These are phyloP conservation scores for Trypanosoma brucei DNA, from an alignment of 208 protist genomes.

Conservation along the genomic window DNA sequence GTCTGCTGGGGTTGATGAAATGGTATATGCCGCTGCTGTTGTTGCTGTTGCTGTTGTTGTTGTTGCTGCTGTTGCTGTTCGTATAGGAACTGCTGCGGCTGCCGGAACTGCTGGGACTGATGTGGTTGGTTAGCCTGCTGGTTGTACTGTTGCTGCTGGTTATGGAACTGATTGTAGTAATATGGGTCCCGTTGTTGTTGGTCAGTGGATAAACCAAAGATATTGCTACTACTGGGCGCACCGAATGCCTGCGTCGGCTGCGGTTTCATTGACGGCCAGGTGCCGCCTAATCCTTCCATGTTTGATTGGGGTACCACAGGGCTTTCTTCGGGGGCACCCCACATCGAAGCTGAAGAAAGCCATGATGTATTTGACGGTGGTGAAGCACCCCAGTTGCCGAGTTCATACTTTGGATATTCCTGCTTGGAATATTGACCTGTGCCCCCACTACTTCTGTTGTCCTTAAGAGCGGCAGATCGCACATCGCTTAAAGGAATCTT, in stretches of 20 bases:
- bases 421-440: background rate
- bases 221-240: background rate
- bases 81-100: conserved; percentile 14
- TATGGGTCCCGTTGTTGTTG: conserved; percentile 7
- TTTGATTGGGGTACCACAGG: background rate
- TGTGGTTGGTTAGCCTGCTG: background rate
- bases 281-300: background rate
- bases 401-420: conserved; percentile 1
- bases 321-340: background rate
- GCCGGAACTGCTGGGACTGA: conserved; percentile 1
- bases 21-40: background rate
- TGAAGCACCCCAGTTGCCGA: conserved; percentile 10
- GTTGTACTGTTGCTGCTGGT: conserved; percentile 3
- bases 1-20: background rate
- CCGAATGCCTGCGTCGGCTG: conserved; percentile 14
- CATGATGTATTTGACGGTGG: conserved; percentile 2
- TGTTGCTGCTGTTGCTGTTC: background rate
- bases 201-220: background rate
- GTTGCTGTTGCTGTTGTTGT: background rate
- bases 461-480: background rate
- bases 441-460: background rate
- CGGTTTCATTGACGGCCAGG: conserved; percentile 11
- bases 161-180: background rate
- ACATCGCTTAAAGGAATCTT: conserved; percentile 3
- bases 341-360: conserved; percentile 2